Conservation (phyloP, 2,329 filamentous ascomycete species). For the Neoascochyta sp. region DNA sequence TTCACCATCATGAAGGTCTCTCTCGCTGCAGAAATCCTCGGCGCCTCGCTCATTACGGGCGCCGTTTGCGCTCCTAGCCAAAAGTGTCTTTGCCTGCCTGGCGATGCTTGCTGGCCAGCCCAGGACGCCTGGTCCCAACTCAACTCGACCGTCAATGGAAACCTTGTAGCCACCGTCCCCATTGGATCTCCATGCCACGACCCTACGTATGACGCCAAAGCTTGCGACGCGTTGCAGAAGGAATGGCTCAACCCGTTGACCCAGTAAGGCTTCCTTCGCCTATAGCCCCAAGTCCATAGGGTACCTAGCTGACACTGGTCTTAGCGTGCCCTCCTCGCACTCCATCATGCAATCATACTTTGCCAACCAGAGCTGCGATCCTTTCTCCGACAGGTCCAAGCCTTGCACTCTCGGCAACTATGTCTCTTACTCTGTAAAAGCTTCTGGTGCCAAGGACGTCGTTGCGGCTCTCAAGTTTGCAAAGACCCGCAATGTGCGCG, state of each 20-base stretch:
- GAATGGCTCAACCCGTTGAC: slow-evolving; percentile 9
- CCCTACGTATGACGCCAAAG: slow-evolving; percentile 13
- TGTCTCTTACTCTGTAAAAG: slow-evolving; percentile 39
- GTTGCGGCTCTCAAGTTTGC: slow-evolving; percentile 22
- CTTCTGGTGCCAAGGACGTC: slow-evolving; percentile 12
- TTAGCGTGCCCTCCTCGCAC: slow-evolving; percentile 7
- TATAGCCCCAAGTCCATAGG: too few species aligned
- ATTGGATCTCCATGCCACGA: slow-evolving; percentile 39
- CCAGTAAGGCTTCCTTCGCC: slow-evolving; percentile 17
- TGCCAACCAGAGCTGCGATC: slow-evolving; percentile 15
- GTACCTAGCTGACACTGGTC: slow-evolving; percentile 2
- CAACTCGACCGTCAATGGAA: slow-evolving; percentile 39
- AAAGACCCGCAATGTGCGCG: slow-evolving; percentile 20
- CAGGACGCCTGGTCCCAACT: slow-evolving; percentile 31
- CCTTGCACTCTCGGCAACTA: slow-evolving; percentile 24
- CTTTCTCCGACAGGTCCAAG: slow-evolving; percentile 8
- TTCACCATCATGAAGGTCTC: slow-evolving; percentile 9
- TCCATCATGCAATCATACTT: slow-evolving; percentile 16
- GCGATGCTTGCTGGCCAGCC: slow-evolving; percentile 37
- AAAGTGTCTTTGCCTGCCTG: slow-evolving; percentile 19
- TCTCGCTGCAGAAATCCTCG: slow-evolving; percentile 9
- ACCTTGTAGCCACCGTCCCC: slow-evolving; percentile 39
- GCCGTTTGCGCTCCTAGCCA: slow-evolving; percentile 3
- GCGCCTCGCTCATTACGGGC: slow-evolving; percentile 4
- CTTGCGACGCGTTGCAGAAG: slow-evolving; percentile 15